Evolutionary conservation across 352 stramenopile species (phyloP).

Genomic region (Globisporangium rhizosaccharum): DNA sequence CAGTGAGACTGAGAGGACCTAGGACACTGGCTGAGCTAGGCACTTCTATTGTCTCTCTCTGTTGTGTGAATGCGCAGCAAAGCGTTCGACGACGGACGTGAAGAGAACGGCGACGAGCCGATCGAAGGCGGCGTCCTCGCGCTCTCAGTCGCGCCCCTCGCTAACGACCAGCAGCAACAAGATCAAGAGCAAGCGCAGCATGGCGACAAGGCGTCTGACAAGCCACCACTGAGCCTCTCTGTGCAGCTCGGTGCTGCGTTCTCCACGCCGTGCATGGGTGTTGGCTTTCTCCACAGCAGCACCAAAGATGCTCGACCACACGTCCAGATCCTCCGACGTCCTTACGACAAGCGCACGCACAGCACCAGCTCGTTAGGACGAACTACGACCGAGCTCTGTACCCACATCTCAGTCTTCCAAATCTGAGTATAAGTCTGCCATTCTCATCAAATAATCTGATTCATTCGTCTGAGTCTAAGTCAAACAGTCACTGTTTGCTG

Average conservation of each 20-base stretch:
- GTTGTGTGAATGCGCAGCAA: constrained; percentile 9
- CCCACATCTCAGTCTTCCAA: constrained; percentile 5
- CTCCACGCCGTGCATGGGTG: constrained; percentile 62
- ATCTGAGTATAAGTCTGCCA: background rate
- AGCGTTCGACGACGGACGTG: constrained; percentile 26
- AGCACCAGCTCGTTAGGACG: background rate
- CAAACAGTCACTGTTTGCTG: too few species aligned
- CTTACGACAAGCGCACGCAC: background rate
- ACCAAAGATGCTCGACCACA: constrained; percentile 12
- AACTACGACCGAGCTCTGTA: background rate
- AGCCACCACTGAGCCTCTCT: background rate
- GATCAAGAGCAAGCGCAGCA: too few species aligned
- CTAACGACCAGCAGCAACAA: background rate
- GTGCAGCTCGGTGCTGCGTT: constrained; percentile 56
- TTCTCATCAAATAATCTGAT: background rate
- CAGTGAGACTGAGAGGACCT: background rate
- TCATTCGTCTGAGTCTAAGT: background rate
- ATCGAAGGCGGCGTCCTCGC: constrained; percentile 57
- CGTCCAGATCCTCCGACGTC: constrained; percentile 47
- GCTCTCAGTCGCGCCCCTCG: constrained; percentile 15
- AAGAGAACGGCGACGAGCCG: constrained; percentile 25
- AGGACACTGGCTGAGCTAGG: too few species aligned
- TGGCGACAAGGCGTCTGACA: background rate
- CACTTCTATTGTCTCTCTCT: background rate
- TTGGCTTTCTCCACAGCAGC: constrained; percentile 38